Conservation (phyloP, 179 eudicot genomes). For the Beta corolliflora region DNA sequence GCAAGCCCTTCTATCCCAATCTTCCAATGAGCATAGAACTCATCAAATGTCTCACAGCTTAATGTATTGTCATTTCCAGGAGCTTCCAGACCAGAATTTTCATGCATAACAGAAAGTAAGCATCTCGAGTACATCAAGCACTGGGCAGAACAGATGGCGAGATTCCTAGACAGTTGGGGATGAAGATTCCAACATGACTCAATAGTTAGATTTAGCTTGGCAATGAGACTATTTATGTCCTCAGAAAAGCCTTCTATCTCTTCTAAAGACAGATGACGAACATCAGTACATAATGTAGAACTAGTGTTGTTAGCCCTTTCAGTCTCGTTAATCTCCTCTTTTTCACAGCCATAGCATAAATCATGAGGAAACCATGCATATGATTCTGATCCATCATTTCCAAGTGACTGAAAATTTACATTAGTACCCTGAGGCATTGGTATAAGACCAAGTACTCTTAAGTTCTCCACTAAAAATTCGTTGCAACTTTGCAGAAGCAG, state of each 20-base stretch:
- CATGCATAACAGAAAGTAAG: constrained; percentile 43
- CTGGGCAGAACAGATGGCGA: constrained; percentile 51
- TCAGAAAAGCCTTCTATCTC: constrained; percentile 41
- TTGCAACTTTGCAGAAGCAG: constrained; percentile 60
- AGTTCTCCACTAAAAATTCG: constrained; percentile 45
- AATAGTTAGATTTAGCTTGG: constrained; percentile 53
- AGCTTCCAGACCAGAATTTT: constrained; percentile 28
- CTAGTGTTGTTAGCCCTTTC: constrained; percentile 25
- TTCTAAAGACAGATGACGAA: constrained; percentile 41
- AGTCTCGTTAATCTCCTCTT: constrained; percentile 33
- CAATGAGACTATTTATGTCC: constrained; percentile 50
- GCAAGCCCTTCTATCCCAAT: constrained; percentile 60
- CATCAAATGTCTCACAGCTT: constrained; percentile 32
- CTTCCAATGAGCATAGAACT: constrained; percentile 49
- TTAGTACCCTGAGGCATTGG: constrained; percentile 49
- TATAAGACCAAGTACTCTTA: constrained; percentile 47
- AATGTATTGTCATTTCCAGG: constrained; percentile 31
- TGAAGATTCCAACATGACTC: constrained; percentile 79
- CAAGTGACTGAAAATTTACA: constrained; percentile 22
- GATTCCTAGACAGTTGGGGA: constrained; percentile 56
- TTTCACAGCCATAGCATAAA: constrained; percentile 37
- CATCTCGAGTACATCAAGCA: constrained; percentile 69
- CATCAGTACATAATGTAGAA: constrained; percentile 29
- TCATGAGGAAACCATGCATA: constrained; percentile 57
- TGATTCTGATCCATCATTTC: constrained; percentile 39